Conservation (phyloP, 768 basidiomycete genomes). For the Bullera alba region DNA sequence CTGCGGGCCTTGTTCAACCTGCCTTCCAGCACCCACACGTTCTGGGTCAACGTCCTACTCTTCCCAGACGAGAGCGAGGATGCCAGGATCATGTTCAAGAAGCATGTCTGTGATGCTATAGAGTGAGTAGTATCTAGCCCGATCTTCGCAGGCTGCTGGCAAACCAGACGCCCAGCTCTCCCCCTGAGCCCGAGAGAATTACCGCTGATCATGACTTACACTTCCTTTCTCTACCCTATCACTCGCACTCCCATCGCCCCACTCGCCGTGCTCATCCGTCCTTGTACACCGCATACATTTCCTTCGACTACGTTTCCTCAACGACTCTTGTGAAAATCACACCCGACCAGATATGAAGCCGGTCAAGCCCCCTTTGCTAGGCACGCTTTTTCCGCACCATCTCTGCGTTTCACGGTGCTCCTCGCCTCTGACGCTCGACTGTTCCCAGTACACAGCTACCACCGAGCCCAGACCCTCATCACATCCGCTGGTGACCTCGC, state of each 20-base stretch:
- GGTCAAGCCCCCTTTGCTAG: constrained; percentile 28
- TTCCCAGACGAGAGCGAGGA: constrained; percentile 33
- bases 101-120: constrained; percentile 33
- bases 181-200: too few relatives aligned
- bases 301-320: too few relatives aligned
- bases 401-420: constrained; percentile 40
- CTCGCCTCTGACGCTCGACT: constrained; percentile 40
- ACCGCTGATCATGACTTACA: neutral
- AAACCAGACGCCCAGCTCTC: too few relatives aligned
- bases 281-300: too few relatives aligned
- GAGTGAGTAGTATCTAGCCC: constrained; percentile 33
- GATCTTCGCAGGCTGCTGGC: too few relatives aligned
- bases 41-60: constrained; percentile 40
- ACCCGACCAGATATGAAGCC: constrained; percentile 37
- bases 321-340: too few relatives aligned
- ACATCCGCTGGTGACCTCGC: constrained; percentile 12
- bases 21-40: constrained; percentile 34
- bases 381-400: constrained; percentile 26
- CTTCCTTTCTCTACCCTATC: neutral
- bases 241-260: neutral
- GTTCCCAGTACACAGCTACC: constrained; percentile 33
- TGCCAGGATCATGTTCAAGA: constrained; percentile 42
- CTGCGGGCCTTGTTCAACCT: constrained; percentile 38
- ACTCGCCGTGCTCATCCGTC: too few relatives aligned
- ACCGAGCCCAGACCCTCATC: constrained; percentile 27